Evolutionary conservation across 352 stramenopile genomes (phyloP), one percentile per base, ranked within the genome.

Genomic region (Globisporangium canariense): DNA sequence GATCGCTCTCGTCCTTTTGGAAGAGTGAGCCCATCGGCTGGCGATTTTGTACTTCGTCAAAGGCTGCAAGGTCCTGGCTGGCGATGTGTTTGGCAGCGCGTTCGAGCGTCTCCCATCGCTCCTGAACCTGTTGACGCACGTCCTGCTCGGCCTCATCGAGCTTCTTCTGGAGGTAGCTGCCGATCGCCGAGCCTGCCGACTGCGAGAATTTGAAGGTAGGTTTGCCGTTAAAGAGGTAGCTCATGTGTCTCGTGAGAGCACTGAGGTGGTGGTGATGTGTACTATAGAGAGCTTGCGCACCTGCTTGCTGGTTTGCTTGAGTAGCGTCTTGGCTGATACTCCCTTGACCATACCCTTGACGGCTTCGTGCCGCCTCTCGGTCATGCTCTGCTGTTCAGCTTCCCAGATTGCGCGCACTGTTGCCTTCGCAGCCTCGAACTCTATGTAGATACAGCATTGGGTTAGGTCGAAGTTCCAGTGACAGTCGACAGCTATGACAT

Each of bases 131-230:
- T 14, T 43, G 51, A 4, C 64, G 67, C 18, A 86, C 71, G 13
- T 71, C 64, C 9, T 64, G 68, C 10, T 78, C 71, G 41, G 70
- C 77, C 6, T 65, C 56, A 22, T 77, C 67, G 4, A 85, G 63
- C 41, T 78, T 86, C 61, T 86, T 86, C 49, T 85, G 75, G 13
- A 82, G 60, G 43, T 76, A 79, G 20, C 49, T 68, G 41, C 49
- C 51, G 28, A 71, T 45, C 14, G 59, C 40, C 8, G 58, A 63
- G 7, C 46, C 40, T 32, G 60, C 41, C 4, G 50, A 59, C 22
- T 70, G 22, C 28, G 8, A n/a, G 41, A 13, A 11, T 32, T 34
- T 45, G 56, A 54, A 41, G 58, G 25, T 16, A 13, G 34, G 16
- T 46, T 58, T 52, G 18, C 46, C 41, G 59, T 41, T 14, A 41